Evolutionary conservation across 768 basidiomycete species (phyloP).

Genomic region (Tylopilus cervinicoccineus): DNA sequence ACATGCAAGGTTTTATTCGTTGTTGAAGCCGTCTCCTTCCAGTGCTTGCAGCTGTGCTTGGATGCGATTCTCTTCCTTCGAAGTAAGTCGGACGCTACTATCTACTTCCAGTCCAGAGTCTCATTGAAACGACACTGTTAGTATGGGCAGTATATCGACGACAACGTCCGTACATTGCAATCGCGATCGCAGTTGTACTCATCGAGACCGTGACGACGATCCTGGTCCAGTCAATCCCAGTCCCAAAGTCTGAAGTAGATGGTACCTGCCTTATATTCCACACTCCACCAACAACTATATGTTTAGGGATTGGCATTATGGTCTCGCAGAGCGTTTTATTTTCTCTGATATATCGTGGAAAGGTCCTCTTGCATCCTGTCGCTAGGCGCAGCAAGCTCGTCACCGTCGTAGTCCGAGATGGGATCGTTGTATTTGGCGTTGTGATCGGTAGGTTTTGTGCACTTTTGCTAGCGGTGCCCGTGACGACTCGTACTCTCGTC

Average conservation of each 20-base stretch:
- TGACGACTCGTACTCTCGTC: not conserved
- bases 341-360: conserved; percentile 15
- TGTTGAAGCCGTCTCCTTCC: conserved; percentile 3
- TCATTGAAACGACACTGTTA: not conserved
- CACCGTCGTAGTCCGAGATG: conserved; percentile 14
- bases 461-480: not conserved
- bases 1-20: conserved; percentile 3
- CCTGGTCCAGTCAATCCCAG: not conserved
- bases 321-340: conserved; percentile 15
- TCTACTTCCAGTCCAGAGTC: not conserved
- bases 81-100: conserved; percentile 11
- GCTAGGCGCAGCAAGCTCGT: conserved; percentile 14
- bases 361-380: not conserved
- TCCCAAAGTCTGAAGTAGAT: conserved; percentile 7
- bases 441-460: conserved; percentile 9
- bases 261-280: conserved; percentile 6
- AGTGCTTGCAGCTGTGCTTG: conserved; percentile 12
- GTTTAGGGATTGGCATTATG: conserved; percentile 1
- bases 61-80: conserved; percentile 16
- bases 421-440: conserved; percentile 7
- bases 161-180: not conserved
- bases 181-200: conserved; percentile 2
- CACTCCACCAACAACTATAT: not conserved
- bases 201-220: not conserved
- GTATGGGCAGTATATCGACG: conserved; percentile 16